Percentiles rank a stretch among this genome's conserved stretches.
phyloP scores from a whole-genome alignment of 2,329 filamentous ascomycete species.

The Xenosphaeropsis pyriputrescens region DNA sequence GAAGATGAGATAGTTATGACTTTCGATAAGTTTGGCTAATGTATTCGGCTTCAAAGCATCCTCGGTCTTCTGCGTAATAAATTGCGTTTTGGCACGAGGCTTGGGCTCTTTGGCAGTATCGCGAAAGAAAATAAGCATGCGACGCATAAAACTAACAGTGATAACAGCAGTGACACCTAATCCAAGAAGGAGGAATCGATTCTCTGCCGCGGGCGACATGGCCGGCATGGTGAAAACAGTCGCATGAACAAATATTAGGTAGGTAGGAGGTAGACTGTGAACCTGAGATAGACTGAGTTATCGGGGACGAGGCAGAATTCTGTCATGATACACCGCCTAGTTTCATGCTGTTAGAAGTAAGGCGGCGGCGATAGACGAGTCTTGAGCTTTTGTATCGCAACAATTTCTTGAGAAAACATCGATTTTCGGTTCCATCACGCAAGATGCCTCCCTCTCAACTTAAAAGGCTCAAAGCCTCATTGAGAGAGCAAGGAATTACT shows the following conservation, averaged over 20 bases:
- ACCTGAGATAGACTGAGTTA: too few relatives aligned
- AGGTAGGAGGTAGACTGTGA: too few relatives aligned
- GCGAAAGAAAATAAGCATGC: slow-evolving; percentile 43
- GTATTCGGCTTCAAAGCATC: slow-evolving; percentile 54
- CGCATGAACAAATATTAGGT: too few relatives aligned
- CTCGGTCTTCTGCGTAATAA: slow-evolving; percentile 63
- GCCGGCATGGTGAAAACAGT: slow-evolving; percentile 10
- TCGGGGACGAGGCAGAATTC: neutral
- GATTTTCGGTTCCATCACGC: slow-evolving; percentile 1
- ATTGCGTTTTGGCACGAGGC: slow-evolving; percentile 49
- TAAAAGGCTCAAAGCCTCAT: slow-evolving; percentile 84
- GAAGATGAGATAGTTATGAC: slow-evolving; percentile 59
- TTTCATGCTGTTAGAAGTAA: slow-evolving; percentile 1
- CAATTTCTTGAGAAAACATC: neutral
- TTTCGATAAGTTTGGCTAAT: slow-evolving; percentile 49
- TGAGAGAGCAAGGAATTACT: slow-evolving; percentile 78
- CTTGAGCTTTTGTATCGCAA: neutral
- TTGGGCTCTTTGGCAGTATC: slow-evolving; percentile 53
- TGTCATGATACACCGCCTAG: neutral
- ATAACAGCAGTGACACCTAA: slow-evolving; percentile 37
- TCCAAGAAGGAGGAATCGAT: slow-evolving; percentile 13
- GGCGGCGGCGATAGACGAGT: slow-evolving; percentile 9
- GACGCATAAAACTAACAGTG: slow-evolving; percentile 40
- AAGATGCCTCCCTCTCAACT: slow-evolving; percentile 90
- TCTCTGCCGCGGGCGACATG: slow-evolving; percentile 12